Conservation (phyloP, 805 yeast species). For the Kuraishia hungarica region DNA sequence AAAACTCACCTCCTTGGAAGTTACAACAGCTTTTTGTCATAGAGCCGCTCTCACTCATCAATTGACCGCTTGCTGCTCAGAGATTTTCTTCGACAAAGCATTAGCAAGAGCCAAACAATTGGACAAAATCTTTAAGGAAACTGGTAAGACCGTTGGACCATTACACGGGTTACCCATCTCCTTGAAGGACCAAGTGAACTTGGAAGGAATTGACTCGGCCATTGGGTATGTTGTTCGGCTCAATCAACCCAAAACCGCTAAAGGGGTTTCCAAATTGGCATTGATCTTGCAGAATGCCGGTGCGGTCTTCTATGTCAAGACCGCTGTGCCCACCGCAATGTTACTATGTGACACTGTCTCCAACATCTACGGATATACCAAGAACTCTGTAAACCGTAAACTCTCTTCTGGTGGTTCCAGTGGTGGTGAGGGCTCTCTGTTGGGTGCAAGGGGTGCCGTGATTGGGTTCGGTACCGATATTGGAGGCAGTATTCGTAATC, state of each 20-base stretch:
- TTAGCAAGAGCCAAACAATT: conserved; percentile 26
- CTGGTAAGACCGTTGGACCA: conserved; percentile 30
- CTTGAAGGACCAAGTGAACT: conserved; percentile 34
- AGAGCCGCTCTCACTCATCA: conserved; percentile 20
- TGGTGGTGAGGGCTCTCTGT: conserved; percentile 36
- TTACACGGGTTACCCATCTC: conserved; percentile 39
- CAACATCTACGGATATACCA: conserved; percentile 25
- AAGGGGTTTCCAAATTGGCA: conserved; percentile 16
- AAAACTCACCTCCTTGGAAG: conserved; percentile 9
- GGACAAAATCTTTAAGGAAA: conserved; percentile 24
- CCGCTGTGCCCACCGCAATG: conserved; percentile 36
- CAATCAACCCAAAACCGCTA: conserved; percentile 18
- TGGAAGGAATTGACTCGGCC: conserved; percentile 29
- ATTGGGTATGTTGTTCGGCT: conserved; percentile 24
- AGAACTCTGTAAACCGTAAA: conserved; percentile 27
- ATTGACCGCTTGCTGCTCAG: conserved; percentile 15
- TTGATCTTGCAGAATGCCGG: conserved; percentile 26
- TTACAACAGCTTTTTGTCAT: conserved; percentile 17
- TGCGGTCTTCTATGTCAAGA: conserved; percentile 33
- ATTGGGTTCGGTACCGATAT: conserved; percentile 31
- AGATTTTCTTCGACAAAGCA: conserved; percentile 15
- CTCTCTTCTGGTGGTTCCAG: conserved; percentile 35
- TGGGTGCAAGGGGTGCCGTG: conserved; percentile 21
- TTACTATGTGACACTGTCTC: conserved; percentile 31
- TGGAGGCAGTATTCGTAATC: conserved; percentile 29